phyloP scores from a whole-genome alignment of 1,284 basidiomycete genomes.

The Puccinia polysora region DNA sequence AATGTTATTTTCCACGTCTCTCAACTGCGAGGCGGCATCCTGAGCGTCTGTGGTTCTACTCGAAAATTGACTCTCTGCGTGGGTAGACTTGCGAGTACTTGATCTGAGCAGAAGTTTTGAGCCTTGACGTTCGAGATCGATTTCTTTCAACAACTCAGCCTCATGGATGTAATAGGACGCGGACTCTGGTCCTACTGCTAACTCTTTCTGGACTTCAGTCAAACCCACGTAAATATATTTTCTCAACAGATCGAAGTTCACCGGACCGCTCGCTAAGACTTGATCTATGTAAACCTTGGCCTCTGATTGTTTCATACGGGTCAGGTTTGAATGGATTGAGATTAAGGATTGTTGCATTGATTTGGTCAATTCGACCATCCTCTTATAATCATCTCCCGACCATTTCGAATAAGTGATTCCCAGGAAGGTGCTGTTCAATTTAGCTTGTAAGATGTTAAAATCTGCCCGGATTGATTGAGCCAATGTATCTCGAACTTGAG shows the following conservation, averaged over 20 bases:
- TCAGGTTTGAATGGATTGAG: constrained; percentile 50
- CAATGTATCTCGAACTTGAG: constrained; percentile 50
- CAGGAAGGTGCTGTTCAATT: constrained; percentile 50
- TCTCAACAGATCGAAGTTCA: constrained; percentile 49
- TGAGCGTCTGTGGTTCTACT: neutral
- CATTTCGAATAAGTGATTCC: constrained; percentile 53
- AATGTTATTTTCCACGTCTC: constrained; percentile 4
- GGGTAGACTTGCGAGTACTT: neutral
- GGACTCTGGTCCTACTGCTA: constrained; percentile 4
- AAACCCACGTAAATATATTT: constrained; percentile 48
- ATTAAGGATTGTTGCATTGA: constrained; percentile 53
- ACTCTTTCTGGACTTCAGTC: constrained; percentile 47
- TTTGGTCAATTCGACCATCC: constrained; percentile 49
- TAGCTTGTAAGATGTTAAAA: constrained; percentile 51
- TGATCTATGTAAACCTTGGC: constrained; percentile 48
- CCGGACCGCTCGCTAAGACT: constrained; percentile 49
- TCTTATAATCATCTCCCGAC: constrained; percentile 51
- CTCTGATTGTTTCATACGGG: constrained; percentile 48
- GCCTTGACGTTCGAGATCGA: neutral
- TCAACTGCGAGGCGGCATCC: constrained; percentile 5
- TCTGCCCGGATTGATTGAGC: constrained; percentile 52
- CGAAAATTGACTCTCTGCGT: neutral
- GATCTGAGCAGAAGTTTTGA: neutral
- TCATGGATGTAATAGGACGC: constrained; percentile 5
- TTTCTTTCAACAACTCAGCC: constrained; percentile 17